Base-by-base conservation (phyloP, 441 rosid species). In the Euphorbia schlechtendalii region DNA sequence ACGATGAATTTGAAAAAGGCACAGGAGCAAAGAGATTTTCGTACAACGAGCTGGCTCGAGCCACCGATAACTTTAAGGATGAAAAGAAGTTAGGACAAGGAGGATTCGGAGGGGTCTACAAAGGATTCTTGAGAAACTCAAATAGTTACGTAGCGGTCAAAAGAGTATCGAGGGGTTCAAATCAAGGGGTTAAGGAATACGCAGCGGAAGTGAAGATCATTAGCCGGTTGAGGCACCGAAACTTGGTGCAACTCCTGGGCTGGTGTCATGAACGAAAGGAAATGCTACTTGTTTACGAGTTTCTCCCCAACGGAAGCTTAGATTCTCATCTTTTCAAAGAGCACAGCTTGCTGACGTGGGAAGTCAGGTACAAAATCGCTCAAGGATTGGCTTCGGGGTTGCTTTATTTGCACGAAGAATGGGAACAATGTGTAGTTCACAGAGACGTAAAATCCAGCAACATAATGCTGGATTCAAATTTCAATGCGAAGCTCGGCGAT, bases 71-170 rank as follows among this genome's bases (percentile, higher is more conserved):
- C 28, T 81, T 81, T 24, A 28, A 30, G 8, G 71, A 69, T 5
- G 58, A 72, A 8, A 74, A 76, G 51, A 83, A 83, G 87, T 67
- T 81, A 2, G 84, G 89, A 0, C 75, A 77, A 70, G 77, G 83
- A 63, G 83, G 89, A 43, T 82, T 82, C 30, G 85, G 85, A 30
- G 75, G 66, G n/a, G n/a, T n/a, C n/a, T n/a, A n/a, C n/a, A n/a
- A n/a, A n/a, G n/a, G n/a, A n/a, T n/a, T n/a, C n/a, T 64, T 74
- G 30, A 55, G 53, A 13, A 66, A 68, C 7, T n/a, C 61, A 13
- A 68, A 69, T 36, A 40, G 59, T 40, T 30, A 40, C 13, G 56
- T 81, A 1, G 82, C 82, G 0, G 80, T 81, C 9, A 81, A 81
- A 63, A 81, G 48, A 28, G 72, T 76, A 8, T 78, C 80, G 1